phyloP scores from a whole-genome alignment of 1,284 basidiomycete species.

The Cryptococcus sp. region DNA sequence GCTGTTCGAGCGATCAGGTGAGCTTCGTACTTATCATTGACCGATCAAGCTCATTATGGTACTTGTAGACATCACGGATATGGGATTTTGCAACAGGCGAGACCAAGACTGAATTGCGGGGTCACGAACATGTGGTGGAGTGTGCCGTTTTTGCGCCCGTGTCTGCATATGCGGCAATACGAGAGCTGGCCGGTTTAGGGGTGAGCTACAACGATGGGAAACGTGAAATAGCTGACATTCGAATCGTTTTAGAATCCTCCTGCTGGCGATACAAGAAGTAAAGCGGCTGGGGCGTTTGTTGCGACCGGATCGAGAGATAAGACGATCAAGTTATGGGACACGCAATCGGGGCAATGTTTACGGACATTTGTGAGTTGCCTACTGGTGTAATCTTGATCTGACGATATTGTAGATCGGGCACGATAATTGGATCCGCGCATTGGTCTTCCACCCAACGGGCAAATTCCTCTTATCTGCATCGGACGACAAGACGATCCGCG shows the following conservation, averaged over 20 bases:
- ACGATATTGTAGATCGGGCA: slow-evolving; percentile 62
- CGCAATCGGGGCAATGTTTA: slow-evolving; percentile 71
- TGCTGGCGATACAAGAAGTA: slow-evolving; percentile 48
- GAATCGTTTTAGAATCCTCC: slow-evolving; percentile 23
- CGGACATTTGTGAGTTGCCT: slow-evolving; percentile 60
- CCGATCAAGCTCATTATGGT: neutral
- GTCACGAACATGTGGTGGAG: slow-evolving; percentile 86
- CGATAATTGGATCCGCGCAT: slow-evolving; percentile 80
- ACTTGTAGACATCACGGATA: slow-evolving; percentile 69
- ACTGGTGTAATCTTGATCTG: neutral
- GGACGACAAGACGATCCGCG: slow-evolving; percentile 85
- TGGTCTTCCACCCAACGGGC: slow-evolving; percentile 81
- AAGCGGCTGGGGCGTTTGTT: slow-evolving; percentile 61
- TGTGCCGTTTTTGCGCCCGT: slow-evolving; percentile 78
- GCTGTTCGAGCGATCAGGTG: slow-evolving; percentile 83
- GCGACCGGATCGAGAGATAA: slow-evolving; percentile 86
- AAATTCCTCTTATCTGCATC: slow-evolving; percentile 83
- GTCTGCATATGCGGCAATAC: slow-evolving; percentile 70
- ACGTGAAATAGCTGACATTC: slow-evolving; percentile 2
- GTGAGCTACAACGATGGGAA: too few species aligned
- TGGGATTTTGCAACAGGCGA: slow-evolving; percentile 77
- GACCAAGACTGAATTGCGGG: slow-evolving; percentile 77
- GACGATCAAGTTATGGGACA: slow-evolving; percentile 84
- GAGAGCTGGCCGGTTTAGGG: slow-evolving; percentile 72
- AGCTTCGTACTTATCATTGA: slow-evolving; percentile 22